phyloP scores from a whole-genome alignment of 2,329 filamentous ascomycete genomes.

The Penicillium sp. region DNA sequence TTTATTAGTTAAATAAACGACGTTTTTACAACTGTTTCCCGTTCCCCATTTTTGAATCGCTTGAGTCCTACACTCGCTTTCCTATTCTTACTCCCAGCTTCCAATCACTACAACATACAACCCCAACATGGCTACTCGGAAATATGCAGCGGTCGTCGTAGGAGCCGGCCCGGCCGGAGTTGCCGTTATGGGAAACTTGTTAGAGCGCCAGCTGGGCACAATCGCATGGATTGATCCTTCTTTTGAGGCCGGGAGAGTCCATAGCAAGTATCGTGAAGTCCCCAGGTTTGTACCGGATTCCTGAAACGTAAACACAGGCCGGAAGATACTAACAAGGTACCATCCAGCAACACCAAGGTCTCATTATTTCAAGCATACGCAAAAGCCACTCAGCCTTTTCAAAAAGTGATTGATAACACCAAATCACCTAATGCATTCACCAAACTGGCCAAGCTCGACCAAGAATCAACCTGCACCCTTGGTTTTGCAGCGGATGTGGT shows the following conservation, averaged over 20 bases:
- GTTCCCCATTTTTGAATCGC: neutral
- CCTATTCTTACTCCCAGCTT: neutral
- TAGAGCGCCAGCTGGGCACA: constrained; percentile 53
- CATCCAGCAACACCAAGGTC: constrained; percentile 58
- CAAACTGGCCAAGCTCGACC: constrained; percentile 52
- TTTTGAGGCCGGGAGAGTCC: constrained; percentile 54
- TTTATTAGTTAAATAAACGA: constrained; percentile 20
- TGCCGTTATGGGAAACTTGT: constrained; percentile 59
- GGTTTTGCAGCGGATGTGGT: constrained; percentile 58
- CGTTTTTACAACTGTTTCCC: neutral
- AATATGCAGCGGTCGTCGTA: constrained; percentile 56
- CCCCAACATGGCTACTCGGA: constrained; percentile 28
- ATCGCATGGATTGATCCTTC: constrained; percentile 60
- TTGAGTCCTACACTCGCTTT: neutral
- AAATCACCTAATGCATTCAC: constrained; percentile 55
- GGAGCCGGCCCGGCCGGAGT: constrained; percentile 60
- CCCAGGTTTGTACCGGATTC: constrained; percentile 43
- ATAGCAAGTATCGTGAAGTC: constrained; percentile 58
- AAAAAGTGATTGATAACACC: constrained; percentile 48
- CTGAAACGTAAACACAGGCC: neutral
- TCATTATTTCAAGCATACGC: constrained; percentile 59
- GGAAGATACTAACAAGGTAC: neutral
- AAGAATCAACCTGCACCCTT: constrained; percentile 57
- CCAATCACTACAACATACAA: neutral
- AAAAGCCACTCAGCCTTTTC: constrained; percentile 53